Evolutionary conservation across 768 basidiomycete genomes (phyloP), one percentile per base, ranked within the genome.

Genomic region (Pulveroboletus sp.): DNA sequence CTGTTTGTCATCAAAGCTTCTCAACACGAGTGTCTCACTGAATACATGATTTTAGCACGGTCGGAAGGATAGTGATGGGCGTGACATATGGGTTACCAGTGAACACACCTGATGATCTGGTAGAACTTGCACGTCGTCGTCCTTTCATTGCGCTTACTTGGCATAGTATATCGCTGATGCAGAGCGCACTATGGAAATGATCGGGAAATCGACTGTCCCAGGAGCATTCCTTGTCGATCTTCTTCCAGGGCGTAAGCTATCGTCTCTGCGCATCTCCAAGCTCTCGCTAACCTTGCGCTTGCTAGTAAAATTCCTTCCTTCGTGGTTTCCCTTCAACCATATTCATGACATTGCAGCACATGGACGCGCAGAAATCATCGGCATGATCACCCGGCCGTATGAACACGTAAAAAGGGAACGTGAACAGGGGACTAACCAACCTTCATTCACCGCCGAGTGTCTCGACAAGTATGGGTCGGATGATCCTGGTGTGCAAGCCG

Each of bases 191-290:
- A 59, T 69, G 60, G 40, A 51, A 7, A 50, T 66, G 34, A 41
- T 68, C 21, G 53, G 47, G 17, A 49, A 50, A 29, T 58, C 57
- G 4, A 61, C 53, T 4, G 45, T 59, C 3, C 67, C 66, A 2
- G 68, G 68, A 24, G 59, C 67, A 10, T 69, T 52, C 32, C 44
- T 69, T 3, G 54, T 51, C 12, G 68, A 69, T 45, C 31, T 67
- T 17, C 21, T 68, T 17, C 67, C 68, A 9, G 21, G 31, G 11
- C 45, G 66, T 65, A 43, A 44, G 61, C 42, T 12, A 37, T 36
- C 29, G 6, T 49, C 24, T 23, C 43, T 9, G 8, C 19, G 27
- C 35, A 37, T 42, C 34, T 4, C 11, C 5, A 10, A 17, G n/a
- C 27, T 14, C 13, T 42, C 14, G 16, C 24, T 41, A 9, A 45